Percentiles rank a stretch among this genome's conserved stretches.
These are phyloP conservation scores for Claviceps sp. DNA, from an alignment of 2,329 filamentous ascomycete genomes.

Conservation along the genomic window DNA sequence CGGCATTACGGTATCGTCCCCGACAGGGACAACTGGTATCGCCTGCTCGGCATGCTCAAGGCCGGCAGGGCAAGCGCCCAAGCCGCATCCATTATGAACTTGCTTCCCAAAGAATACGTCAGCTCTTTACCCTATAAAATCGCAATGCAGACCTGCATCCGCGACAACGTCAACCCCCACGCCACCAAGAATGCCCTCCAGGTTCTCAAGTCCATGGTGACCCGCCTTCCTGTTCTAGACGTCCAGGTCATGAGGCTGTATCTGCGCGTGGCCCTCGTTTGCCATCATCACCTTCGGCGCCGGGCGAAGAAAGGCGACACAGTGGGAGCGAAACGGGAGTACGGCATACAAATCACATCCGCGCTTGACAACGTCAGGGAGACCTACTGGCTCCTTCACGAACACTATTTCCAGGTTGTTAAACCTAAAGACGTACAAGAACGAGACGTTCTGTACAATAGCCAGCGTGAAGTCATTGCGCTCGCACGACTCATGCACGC, in stretches of 20 bases:
- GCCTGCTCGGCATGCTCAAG: conserved; percentile 54
- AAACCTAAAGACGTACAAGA: conserved; percentile 12
- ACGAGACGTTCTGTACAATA: conserved; percentile 18
- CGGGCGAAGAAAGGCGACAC: conserved; percentile 17
- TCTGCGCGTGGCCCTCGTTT: conserved; percentile 40
- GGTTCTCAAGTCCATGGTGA: conserved; percentile 51
- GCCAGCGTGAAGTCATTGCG: conserved; percentile 28
- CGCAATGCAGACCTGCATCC: conserved; percentile 59
- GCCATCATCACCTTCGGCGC: conserved; percentile 25
- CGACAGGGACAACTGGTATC: conserved; percentile 56
- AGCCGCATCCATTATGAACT: conserved; percentile 43
- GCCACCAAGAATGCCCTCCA: conserved; percentile 50
- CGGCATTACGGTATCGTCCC: conserved; percentile 48
- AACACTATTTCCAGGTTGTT: conserved; percentile 21
- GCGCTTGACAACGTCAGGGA: conserved; percentile 39
- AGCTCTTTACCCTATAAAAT: conserved; percentile 49
- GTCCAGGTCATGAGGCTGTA: conserved; percentile 38
- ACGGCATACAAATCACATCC: conserved; percentile 34
- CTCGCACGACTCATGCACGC: conserved; percentile 32
- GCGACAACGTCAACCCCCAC: conserved; percentile 64
- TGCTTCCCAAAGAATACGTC: conserved; percentile 34
- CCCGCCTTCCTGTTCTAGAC: conserved; percentile 30
- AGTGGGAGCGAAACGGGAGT: conserved; percentile 25
- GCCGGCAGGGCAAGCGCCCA: conserved; percentile 51
- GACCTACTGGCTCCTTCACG: conserved; percentile 28